Evolutionary conservation across 345 rosid species (phyloP), one percentile per base, ranked within the genome.

Genomic region (Eutrema japonicum): DNA sequence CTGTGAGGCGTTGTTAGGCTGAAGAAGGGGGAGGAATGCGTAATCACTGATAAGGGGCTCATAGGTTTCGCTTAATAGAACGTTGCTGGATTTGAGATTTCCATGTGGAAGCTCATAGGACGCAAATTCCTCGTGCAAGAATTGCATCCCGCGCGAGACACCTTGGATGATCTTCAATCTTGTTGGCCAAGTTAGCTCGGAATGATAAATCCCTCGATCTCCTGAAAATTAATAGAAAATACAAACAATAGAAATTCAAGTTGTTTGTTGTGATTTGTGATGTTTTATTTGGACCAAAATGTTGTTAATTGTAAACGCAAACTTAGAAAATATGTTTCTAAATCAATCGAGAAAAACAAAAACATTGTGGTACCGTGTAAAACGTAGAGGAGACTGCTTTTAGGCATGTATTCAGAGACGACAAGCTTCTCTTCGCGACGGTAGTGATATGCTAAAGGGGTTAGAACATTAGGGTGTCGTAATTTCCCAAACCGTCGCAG

Each of bases 51-150:
- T 80, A 42, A 86, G 37, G 10, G 98, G 89, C 62, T 86, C 91
- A 22, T 80, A 85, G 14, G 81, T 69, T n/a, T 77, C 79, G 0
- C 73, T 64, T 36, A 93, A 52, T 30, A 93, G 83, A 38, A 93
- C 81, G 14, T 93, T 91, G 82, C 97, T 89, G 2, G 97, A 93
- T 79, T 91, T 91, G 37, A 93, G 91, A 73, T 91, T 93, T 35
- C 98, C 96, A 50, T 93, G 98, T 4, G 96, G 93, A 14, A 91
- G 75, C 5, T 83, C 87, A 29, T 70, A 78, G 5, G 89, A 74
- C 6, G 78, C 55, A 45, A 84, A 84, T 71, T 91, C 88, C 3
- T 83, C 38, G 3, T 85, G 91, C 16, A 93, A 79, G 83, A 81
- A 91, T 12, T 73, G 58, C 81, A 91, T 55, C 32, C 98, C 98